Evolutionary conservation across 2,329 filamentous ascomycete species (phyloP).

Genomic region (Penicillium corylophilum): DNA sequence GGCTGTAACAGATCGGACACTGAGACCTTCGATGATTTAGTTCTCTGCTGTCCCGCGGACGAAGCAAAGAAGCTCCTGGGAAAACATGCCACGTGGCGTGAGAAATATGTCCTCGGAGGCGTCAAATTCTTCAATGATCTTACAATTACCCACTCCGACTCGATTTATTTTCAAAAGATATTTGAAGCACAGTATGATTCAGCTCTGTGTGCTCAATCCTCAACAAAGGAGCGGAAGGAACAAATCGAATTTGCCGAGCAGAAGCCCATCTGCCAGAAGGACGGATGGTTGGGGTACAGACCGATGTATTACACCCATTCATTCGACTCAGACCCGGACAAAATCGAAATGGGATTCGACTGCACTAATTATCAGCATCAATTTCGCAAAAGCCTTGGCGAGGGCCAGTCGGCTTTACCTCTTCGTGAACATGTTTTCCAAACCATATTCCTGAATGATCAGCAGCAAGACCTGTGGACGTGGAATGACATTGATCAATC

Average conservation of each 20-base stretch:
- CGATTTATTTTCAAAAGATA: conserved; percentile 57
- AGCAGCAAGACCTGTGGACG: conserved; percentile 57
- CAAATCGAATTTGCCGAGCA: conserved; percentile 51
- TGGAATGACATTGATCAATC: conserved; percentile 56
- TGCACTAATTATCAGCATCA: conserved; percentile 74
- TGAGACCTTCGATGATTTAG: conserved; percentile 58
- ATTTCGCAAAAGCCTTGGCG: conserved; percentile 51
- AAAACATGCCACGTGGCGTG: conserved; percentile 56
- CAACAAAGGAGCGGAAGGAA: conserved; percentile 45
- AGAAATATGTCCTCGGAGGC: conserved; percentile 67
- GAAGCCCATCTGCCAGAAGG: conserved; percentile 29
- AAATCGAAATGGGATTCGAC: conserved; percentile 67
- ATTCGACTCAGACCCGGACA: conserved; percentile 53
- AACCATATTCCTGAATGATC: conserved; percentile 61
- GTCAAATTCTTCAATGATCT: conserved; percentile 65
- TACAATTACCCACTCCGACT: conserved; percentile 61
- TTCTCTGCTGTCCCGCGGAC: conserved; percentile 58
- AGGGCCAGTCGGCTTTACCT: conserved; percentile 31
- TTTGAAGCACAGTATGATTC: conserved; percentile 56
- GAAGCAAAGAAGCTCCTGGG: conserved; percentile 56
- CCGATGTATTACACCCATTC: conserved; percentile 63
- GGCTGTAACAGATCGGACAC: conserved; percentile 5
- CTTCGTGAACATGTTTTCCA: conserved; percentile 68
- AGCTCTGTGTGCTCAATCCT: conserved; percentile 50
- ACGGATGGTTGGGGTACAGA: conserved; percentile 48